phyloP scores from a whole-genome alignment of 805 yeast genomes.

The Candida nitratophila region DNA sequence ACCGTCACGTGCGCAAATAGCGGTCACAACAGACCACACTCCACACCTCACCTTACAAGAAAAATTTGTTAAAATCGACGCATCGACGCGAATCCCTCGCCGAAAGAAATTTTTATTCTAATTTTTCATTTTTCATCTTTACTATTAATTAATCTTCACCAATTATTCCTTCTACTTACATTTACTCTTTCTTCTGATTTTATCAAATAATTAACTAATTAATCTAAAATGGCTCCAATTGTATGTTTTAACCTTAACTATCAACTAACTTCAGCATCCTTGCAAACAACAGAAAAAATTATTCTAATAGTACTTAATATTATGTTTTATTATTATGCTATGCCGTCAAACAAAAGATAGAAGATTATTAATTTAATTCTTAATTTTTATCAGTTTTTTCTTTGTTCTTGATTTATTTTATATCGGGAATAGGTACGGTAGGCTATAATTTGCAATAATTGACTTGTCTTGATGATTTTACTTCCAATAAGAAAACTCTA shows the following conservation, averaged over 20 bases:
- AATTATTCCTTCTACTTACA: background rate
- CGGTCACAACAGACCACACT: too few relatives aligned
- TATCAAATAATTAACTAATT: background rate
- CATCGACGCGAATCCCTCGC: too few relatives aligned
- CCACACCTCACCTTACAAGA: too few relatives aligned
- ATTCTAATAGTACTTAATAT: background rate
- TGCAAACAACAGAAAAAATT: background rate
- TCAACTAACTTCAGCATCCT: background rate
- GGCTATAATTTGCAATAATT: slow-evolving; percentile 7
- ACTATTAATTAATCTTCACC: too few relatives aligned
- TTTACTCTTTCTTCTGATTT: background rate
- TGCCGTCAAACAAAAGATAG: slow-evolving; percentile 9
- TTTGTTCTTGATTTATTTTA: slow-evolving; percentile 1
- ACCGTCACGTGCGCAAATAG: too few relatives aligned
- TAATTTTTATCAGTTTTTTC: slow-evolving; percentile 2
- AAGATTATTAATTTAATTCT: background rate
- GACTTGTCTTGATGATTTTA: too few relatives aligned
- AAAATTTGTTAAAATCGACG: too few relatives aligned
- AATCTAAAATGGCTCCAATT: slow-evolving; percentile 28
- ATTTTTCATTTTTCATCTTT: too few relatives aligned
- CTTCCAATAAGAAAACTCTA: too few relatives aligned
- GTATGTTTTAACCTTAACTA: slow-evolving; percentile 18
- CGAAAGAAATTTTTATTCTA: too few relatives aligned
- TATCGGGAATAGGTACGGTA: slow-evolving; percentile 11
- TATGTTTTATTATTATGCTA: slow-evolving; percentile 4